A percentile compares a stretch with the other conserved stretches of the same genome.
phyloP scores from a whole-genome alignment of 2,329 filamentous ascomycete genomes.

The Penicillium decumbens region DNA sequence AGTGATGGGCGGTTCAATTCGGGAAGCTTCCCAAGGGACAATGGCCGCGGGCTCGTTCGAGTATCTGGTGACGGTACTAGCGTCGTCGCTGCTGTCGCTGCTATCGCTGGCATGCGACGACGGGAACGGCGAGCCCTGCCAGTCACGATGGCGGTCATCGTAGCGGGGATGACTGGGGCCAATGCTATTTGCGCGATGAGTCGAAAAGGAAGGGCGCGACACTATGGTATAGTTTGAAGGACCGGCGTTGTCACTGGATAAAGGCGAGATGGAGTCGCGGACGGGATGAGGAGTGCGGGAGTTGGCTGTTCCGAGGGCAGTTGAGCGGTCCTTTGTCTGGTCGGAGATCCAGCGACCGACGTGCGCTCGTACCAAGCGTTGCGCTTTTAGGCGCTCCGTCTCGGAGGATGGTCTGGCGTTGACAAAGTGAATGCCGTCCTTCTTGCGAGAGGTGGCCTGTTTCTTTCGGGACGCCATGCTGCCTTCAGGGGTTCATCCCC shows the following conservation, averaged over 20 bases:
- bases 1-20: constrained; percentile 21
- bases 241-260: not conserved
- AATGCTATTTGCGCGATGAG: not conserved
- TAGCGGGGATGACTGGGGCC: not conserved
- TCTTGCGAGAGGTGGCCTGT: constrained; percentile 15
- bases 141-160: not conserved
- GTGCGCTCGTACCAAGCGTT: constrained; percentile 32
- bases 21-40: constrained; percentile 5
- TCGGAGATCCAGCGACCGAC: constrained; percentile 37
- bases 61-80: not conserved
- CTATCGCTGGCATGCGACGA: constrained; percentile 15
- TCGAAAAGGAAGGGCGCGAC: constrained; percentile 4
- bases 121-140: constrained; percentile 5
- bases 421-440: constrained; percentile 32
- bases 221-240: constrained; percentile 8
- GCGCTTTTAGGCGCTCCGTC: constrained; percentile 24
- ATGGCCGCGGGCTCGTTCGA: not conserved
- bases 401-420: constrained; percentile 33
- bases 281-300: not conserved
- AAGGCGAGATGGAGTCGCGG: not conserved
- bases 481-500: constrained; percentile 1
- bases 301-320: constrained; percentile 8
- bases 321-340: constrained; percentile 30
- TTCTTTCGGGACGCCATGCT: constrained; percentile 25
- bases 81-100: constrained; percentile 17